Evolutionary conservation across 2,329 filamentous ascomycete species (phyloP), one percentile per base, ranked within the genome.

Genomic region (Xylariaceae sp.): DNA sequence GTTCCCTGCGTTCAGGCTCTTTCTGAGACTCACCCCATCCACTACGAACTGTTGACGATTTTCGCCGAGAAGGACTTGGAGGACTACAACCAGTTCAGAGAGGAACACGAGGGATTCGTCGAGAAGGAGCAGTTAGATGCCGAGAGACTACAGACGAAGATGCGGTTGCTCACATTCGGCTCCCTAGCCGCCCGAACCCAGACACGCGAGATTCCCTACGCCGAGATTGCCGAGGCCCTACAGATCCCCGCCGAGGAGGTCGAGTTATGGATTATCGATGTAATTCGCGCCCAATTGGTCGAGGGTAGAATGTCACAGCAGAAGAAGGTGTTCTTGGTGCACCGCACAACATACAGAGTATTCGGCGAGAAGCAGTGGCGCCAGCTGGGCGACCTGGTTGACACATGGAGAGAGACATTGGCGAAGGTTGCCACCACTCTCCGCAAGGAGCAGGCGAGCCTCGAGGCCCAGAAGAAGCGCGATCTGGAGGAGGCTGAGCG

Each of bases 301-400:
- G 94, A 99, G 80, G 94, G 94, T 73, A 96, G 96, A 78, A 86
- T 99, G 67, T 94, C 89, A 60, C 94, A 99, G 79, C 84, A 93
- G 73, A 92, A 91, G 74, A 85, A 90, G 73, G 89, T 93, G 64
- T 97, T 99, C 82, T 82, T 97, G 56, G 91, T 99, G 63, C 94
- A 99, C 82, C 87, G 94, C 73, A 91, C 91, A 69, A 96, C 92
- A 61, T 97, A 97, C 83, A 88, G 94, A 63, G 92, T 97, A 57
- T 99, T 99, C 72, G 91, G 91, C 68, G 91, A 96, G 80, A 95
- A 95, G 82, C 94, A 99, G 80, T 99, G 95, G 92, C 86, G 89
- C 68, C 93, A 99, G 80, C 88, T 99, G 56, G 89, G 91, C 62
- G 90, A 89, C 64, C 84, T 93, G 63, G 80, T 99, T 70, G 92